These are phyloP conservation scores for Betula pendula DNA, from an alignment of 306 rosid species.

Conservation along the genomic window DNA sequence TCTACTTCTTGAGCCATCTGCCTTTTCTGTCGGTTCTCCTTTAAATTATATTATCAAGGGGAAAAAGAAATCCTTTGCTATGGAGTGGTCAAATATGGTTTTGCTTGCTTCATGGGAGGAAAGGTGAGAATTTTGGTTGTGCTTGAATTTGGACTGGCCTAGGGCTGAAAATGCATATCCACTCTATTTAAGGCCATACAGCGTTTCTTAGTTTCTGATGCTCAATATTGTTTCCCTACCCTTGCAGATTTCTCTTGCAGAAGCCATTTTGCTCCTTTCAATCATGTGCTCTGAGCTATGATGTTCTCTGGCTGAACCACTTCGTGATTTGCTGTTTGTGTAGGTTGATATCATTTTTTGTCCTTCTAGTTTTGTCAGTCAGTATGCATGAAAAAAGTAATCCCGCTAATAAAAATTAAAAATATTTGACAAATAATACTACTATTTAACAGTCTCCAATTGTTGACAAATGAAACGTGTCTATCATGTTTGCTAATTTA, in stretches of 20 bases:
- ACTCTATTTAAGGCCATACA: conserved; percentile 36
- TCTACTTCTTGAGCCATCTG: conserved; percentile 16
- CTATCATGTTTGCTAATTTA: conserved; percentile 21
- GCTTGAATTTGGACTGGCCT: conserved; percentile 35
- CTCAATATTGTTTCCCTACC: conserved; percentile 58
- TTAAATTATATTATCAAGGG: not conserved
- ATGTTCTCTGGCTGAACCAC: conserved; percentile 57
- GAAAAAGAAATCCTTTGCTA: not conserved
- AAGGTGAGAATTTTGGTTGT: conserved; percentile 42
- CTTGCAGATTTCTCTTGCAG: conserved; percentile 73
- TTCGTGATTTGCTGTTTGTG: conserved; percentile 52
- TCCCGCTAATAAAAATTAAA: not conserved
- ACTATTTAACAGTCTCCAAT: not conserved
- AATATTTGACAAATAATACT: not conserved
- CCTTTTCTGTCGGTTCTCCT: conserved; percentile 21
- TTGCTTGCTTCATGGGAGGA: conserved; percentile 9
- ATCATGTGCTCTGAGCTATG: conserved; percentile 59
- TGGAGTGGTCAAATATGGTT: conserved; percentile 17
- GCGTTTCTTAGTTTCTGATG: conserved; percentile 54
- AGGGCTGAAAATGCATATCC: conserved; percentile 46
- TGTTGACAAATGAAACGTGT: not conserved
- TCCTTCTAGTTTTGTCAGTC: conserved; percentile 10
- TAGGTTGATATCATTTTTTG: conserved; percentile 45
- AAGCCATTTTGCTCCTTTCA: conserved; percentile 59
- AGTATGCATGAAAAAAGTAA: not conserved